Conservation (phyloP, 2,329 filamentous ascomycete genomes). For the Colletotrichum aenigma region DNA sequence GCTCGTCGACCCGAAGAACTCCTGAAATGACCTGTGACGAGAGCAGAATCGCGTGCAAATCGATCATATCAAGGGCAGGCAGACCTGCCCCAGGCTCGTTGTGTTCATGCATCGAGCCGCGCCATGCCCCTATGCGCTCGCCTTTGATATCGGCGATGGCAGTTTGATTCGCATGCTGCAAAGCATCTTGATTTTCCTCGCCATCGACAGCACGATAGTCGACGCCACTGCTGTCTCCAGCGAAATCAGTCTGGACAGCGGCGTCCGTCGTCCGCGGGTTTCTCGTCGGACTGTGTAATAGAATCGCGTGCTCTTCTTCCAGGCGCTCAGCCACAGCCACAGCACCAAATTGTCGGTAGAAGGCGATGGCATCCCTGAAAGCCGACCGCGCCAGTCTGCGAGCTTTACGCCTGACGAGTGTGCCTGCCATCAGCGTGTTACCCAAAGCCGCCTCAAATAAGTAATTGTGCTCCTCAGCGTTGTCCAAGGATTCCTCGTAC, state of each 20-base stretch:
- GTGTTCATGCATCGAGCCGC: slow-evolving; percentile 60
- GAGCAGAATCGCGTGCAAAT: slow-evolving; percentile 77
- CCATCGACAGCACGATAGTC: slow-evolving; percentile 54
- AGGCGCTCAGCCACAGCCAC: slow-evolving; percentile 71
- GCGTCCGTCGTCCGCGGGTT: slow-evolving; percentile 65
- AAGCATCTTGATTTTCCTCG: slow-evolving; percentile 44
- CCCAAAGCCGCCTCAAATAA: slow-evolving; percentile 74
- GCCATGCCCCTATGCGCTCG: slow-evolving; percentile 67
- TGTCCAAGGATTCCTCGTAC: slow-evolving; percentile 76
- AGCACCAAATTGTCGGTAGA: slow-evolving; percentile 73
- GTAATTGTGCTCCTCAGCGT: slow-evolving; percentile 70
- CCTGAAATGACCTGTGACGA: slow-evolving; percentile 83
- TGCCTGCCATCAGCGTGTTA: slow-evolving; percentile 76
- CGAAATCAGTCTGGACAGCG: slow-evolving; percentile 74
- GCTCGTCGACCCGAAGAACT: slow-evolving; percentile 74
- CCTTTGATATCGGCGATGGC: slow-evolving; percentile 55
- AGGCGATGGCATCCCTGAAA: slow-evolving; percentile 68
- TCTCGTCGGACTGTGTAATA: slow-evolving; percentile 66
- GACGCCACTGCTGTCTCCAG: slow-evolving; percentile 57
- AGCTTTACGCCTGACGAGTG: slow-evolving; percentile 68
- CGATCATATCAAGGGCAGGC: slow-evolving; percentile 82
- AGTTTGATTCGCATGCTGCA: slow-evolving; percentile 45
- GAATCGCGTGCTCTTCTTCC: slow-evolving; percentile 68
- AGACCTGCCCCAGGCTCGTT: slow-evolving; percentile 65
- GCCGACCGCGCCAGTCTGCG: slow-evolving; percentile 72